These are phyloP conservation scores for Ulota crispa DNA, from an alignment of 225 moss, liverwort and hornwort species.

Conservation along the genomic window DNA sequence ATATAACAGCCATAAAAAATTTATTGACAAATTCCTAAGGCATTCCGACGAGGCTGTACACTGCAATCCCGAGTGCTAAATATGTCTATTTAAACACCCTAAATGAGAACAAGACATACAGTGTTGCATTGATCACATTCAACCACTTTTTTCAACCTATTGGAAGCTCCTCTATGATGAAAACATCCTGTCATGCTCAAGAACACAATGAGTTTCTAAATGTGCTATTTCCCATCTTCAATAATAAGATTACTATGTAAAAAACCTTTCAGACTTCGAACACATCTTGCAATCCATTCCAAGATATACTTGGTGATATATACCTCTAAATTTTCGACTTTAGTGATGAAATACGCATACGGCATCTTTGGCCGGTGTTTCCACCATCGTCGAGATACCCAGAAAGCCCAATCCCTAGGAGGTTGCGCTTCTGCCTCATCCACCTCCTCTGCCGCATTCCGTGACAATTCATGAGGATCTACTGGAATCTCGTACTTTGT, in stretches of 20 bases:
- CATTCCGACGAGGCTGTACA: neutral
- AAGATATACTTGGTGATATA: neutral
- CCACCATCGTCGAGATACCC: constrained; percentile 98
- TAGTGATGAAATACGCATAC: constrained; percentile 81
- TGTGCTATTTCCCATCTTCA: neutral
- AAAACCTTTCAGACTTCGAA: neutral
- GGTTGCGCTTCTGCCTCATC: constrained; percentile 29
- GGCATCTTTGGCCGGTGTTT: constrained; percentile 90
- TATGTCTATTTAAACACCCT: neutral
- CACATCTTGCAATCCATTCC: neutral
- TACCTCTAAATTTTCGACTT: constrained; percentile 86
- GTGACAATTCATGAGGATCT: constrained; percentile 35
- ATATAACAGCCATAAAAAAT: neutral
- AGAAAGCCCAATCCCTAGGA: constrained; percentile 67
- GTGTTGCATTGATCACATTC: neutral
- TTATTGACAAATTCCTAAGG: neutral
- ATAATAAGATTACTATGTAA: neutral
- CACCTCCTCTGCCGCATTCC: constrained; percentile 40
- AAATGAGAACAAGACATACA: neutral
- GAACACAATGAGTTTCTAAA: neutral
- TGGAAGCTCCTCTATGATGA: neutral
- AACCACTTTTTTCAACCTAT: neutral
- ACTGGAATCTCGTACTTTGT: constrained; percentile 60
- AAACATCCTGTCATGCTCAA: neutral
- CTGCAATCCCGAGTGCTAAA: neutral